Conservation (phyloP, 495 filamentous ascomycete species). For the Oidiodendron maius region DNA sequence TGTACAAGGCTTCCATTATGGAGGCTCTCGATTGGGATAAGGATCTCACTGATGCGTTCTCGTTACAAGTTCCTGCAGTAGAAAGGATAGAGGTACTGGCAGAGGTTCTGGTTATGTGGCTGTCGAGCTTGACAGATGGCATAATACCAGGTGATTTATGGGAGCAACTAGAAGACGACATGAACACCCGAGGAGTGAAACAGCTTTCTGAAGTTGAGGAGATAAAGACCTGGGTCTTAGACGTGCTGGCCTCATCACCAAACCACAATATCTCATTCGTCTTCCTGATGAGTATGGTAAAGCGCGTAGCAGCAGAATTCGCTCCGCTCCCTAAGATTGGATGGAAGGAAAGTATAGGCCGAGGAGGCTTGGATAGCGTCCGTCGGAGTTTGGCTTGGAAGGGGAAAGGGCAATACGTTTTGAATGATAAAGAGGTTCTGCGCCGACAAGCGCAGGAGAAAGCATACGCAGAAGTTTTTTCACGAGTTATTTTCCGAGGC, state of each 20-base stretch:
- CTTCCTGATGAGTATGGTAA: constrained; percentile 75
- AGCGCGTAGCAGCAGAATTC: constrained; percentile 38
- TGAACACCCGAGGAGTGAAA: constrained; percentile 40
- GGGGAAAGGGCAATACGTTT: constrained; percentile 22
- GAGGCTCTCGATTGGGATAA: constrained; percentile 66
- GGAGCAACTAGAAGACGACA: constrained; percentile 59
- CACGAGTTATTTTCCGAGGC: constrained; percentile 36
- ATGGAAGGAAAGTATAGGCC: constrained; percentile 14
- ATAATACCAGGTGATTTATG: constrained; percentile 65
- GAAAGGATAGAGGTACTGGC: constrained; percentile 65
- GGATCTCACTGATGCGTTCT: constrained; percentile 50
- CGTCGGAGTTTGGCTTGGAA: constrained; percentile 25
- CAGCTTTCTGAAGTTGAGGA: constrained; percentile 50
- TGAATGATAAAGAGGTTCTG: constrained; percentile 22
- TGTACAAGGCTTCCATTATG: constrained; percentile 33
- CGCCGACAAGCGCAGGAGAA: constrained; percentile 38
- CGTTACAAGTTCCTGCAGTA: constrained; percentile 49
- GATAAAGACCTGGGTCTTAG: constrained; percentile 61
- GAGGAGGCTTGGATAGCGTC: constrained; percentile 34
- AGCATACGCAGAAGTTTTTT: constrained; percentile 41
- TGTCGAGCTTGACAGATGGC: constrained; percentile 67
- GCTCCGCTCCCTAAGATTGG: constrained; percentile 29
- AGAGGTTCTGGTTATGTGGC: constrained; percentile 62
- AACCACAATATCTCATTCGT: constrained; percentile 81
- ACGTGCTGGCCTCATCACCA: constrained; percentile 63